These are phyloP conservation scores for Neofusicoccum sp. DNA, from an alignment of 2,329 filamentous ascomycete genomes.

Conservation along the genomic window DNA sequence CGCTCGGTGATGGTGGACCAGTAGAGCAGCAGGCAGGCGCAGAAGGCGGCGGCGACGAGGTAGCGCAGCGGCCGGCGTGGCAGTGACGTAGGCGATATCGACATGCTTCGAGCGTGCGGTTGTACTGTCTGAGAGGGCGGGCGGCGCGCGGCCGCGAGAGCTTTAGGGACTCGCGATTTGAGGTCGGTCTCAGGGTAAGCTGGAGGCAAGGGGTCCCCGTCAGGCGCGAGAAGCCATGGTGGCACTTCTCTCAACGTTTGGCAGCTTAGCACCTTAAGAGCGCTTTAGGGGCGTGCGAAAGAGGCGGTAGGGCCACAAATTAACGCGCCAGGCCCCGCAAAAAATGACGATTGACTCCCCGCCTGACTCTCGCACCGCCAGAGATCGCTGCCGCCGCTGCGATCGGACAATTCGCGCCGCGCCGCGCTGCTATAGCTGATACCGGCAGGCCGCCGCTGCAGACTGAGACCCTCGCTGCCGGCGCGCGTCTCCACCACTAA, in stretches of 20 bases:
- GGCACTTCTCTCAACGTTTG: slow-evolving; percentile 6
- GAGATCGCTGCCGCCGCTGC: slow-evolving; percentile 4
- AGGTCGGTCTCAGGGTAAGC: neutral
- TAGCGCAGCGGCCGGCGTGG: slow-evolving; percentile 18
- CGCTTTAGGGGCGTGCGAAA: slow-evolving; percentile 1
- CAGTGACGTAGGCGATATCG: slow-evolving; percentile 19
- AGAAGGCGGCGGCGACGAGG: slow-evolving; percentile 14
- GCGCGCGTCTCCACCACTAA: neutral
- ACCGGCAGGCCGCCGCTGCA: neutral
- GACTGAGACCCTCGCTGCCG: neutral
- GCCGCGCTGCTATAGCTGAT: slow-evolving; percentile 1
- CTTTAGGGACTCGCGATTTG: slow-evolving; percentile 5
- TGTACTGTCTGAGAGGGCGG: neutral
- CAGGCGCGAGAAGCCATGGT: slow-evolving; percentile 15
- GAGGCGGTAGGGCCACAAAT: slow-evolving; percentile 10
- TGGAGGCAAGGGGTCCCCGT: slow-evolving; percentile 13
- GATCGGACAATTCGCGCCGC: neutral
- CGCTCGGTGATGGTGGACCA: slow-evolving; percentile 9
- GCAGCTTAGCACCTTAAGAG: slow-evolving; percentile 2
- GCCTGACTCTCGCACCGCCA: slow-evolving; percentile 13
- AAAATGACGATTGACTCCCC: slow-evolving; percentile 6
- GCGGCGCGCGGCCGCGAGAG: slow-evolving; percentile 18
- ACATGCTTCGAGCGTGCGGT: slow-evolving; percentile 8
- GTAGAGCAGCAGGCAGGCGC: slow-evolving; percentile 9
- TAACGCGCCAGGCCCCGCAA: slow-evolving; percentile 8